Conservation (phyloP, 2,329 filamentous ascomycete genomes). For the Cercospora nicotianae region DNA sequence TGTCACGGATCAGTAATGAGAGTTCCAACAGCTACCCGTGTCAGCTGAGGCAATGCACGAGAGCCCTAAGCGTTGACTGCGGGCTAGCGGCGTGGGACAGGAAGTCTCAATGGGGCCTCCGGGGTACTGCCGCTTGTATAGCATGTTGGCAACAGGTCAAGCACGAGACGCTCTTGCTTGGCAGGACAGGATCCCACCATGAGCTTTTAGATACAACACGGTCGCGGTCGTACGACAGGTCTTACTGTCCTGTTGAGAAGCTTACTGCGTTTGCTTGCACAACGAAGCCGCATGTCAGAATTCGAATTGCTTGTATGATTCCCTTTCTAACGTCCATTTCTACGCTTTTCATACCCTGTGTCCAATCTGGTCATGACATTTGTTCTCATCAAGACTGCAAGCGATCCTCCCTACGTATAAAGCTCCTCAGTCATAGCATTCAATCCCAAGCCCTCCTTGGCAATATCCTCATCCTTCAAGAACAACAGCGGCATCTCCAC, state of each 20-base stretch:
- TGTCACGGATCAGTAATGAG: background rate
- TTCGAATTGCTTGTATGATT: background rate
- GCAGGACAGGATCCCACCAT: background rate
- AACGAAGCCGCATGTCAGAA: background rate
- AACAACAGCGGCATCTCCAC: constrained; percentile 92
- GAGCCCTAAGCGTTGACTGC: background rate
- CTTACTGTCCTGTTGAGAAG: background rate
- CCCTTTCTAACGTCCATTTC: background rate
- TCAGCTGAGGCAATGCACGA: background rate
- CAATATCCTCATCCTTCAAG: constrained; percentile 80
- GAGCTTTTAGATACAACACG: background rate
- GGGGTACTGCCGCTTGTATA: background rate
- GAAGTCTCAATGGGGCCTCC: background rate
- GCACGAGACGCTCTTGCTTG: background rate
- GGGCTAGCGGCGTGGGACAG: background rate
- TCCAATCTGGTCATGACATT: background rate
- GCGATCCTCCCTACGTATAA: constrained; percentile 42
- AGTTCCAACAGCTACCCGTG: background rate
- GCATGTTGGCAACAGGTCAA: background rate
- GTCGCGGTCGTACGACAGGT: background rate
- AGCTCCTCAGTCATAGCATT: constrained; percentile 52
- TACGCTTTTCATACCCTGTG: background rate
- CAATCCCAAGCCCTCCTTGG: constrained; percentile 70
- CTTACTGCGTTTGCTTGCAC: background rate
- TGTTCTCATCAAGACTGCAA: background rate